Conservation (phyloP, 495 filamentous ascomycete genomes). For the Parmelia sp. region DNA sequence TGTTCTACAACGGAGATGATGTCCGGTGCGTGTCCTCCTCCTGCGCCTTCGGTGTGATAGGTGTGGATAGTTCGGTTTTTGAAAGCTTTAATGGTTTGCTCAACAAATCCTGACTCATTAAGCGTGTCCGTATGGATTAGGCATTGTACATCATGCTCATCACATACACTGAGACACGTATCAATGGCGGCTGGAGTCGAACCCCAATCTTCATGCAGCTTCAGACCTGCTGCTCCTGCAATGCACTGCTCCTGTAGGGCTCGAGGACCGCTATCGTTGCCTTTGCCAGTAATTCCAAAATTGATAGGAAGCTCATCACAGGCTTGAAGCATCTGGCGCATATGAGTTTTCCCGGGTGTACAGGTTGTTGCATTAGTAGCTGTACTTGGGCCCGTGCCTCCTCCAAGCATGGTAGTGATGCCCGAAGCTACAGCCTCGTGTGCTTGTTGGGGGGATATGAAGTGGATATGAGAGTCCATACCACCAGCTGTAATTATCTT, state of each 20-base stretch:
- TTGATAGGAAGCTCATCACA: conserved; percentile 84
- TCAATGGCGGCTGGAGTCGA: conserved; percentile 90
- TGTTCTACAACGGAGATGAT: conserved; percentile 94
- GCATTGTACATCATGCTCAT: conserved; percentile 86
- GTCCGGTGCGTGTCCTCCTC: conserved; percentile 93
- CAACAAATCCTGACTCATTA: conserved; percentile 96
- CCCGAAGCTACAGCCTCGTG: conserved; percentile 81
- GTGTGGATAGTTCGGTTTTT: conserved; percentile 91
- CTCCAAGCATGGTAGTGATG: conserved; percentile 87
- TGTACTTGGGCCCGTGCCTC: conserved; percentile 93
- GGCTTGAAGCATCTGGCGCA: conserved; percentile 90
- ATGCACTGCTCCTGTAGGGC: conserved; percentile 75
- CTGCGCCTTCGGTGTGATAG: conserved; percentile 96
- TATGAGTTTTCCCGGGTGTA: conserved; percentile 77
- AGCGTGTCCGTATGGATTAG: conserved; percentile 97
- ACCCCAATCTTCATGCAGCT: conserved; percentile 98
- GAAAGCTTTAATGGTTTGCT: conserved; percentile 83
- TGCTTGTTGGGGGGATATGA: conserved; percentile 94
- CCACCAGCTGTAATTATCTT: conserved; percentile 92
- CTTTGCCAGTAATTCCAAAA: conserved; percentile 91
- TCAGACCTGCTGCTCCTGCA: conserved; percentile 85
- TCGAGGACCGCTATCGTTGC: conserved; percentile 70
- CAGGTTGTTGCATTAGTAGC: conserved; percentile 94
- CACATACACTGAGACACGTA: conserved; percentile 78
- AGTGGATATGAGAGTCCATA: conserved; percentile 90